Base-by-base conservation (phyloP, 2,329 filamentous ascomycete genomes). In the Phoma sp. region DNA sequence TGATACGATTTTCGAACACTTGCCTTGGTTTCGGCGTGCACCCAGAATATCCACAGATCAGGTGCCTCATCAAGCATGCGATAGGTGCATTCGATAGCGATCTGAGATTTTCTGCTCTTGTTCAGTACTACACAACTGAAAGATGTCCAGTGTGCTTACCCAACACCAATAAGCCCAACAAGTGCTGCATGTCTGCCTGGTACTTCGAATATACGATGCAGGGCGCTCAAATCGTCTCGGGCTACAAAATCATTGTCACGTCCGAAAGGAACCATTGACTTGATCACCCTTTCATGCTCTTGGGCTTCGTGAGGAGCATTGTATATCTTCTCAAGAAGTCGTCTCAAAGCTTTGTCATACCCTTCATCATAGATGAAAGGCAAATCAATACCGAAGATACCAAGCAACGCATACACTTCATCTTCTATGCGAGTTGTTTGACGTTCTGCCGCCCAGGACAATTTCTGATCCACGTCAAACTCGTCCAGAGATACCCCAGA, bases 221-320 rank as follows among this genome's bases (percentile, higher is more conserved):
- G 30, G 14, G 27, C 50, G 7, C 6, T 22, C 4, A 67, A 40
- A 5, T 45, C 54, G 0, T 47, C 39, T 22, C 68, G 61, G 4
- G 64, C 55, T 9, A 71, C 45, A 39, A 70, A 71, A 30, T 69
- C 52, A 2, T 47, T 25, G 25, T 69, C 68, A 8, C 46, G 61
- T 7, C 30, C 33, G 33, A 69, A 69, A 7, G 50, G 57, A 0
- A 51, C 23, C 0, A 10, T 51, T 7, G 42, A 51, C n/a, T 23
- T 25, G 3, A 29, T n/a, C 2, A 23, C 22, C 7, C 27, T 25
- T 25, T 32, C 36, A 13, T 27, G 24, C 2, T 22, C 5, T 9
- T 37, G 14, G 7, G 30, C 33, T n/a, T 36, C 33, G 14, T 7
- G 33, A 3, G 7, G 11, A 36, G 29, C 7, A 3, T 10, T n/a